Evolutionary conservation across 371 early-diverging fungal genomes (phyloP), one percentile per base, ranked within the genome.

Genomic region (Mucor lusitanicus): DNA sequence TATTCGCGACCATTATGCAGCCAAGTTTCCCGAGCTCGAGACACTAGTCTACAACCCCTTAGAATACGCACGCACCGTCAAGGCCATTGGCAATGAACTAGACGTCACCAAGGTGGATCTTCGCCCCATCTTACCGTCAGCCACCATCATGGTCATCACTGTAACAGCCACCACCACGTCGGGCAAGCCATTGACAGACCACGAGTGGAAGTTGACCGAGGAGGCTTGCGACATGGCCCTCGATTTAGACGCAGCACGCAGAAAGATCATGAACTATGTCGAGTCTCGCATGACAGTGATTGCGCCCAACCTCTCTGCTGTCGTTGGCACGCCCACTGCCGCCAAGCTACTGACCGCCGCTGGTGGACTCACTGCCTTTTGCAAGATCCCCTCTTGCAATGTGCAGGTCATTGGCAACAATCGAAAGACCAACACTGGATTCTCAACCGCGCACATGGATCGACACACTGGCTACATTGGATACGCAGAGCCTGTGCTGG

Each of bases 331-430:
- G 32, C 82, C 92, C 0, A 91, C 92, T 0, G 97, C 99, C 0
- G 98, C 99, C 15, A 92, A 94, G 72, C 72, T 99, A 39, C 86
- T 98, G 67, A 94, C 94, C 21, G 92, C 91, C 3, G 95, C 97
- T 6, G 98, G 98, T 64, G 98, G 99, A 0, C 73, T 99, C 37
- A 84, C 88, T 0, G 91, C 88, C 1, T 84, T 99, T 48, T 87
- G 91, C 68, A 95, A 93, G 71, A 93, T 99, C 58, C 96, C 99
- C 0, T 87, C 96, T 1, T 95, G 97, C 76, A 96, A 97, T 70
- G 79, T 98, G 12, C 86, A 89, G 65, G 75, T 86, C 3, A 67
- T 91, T 17, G 91, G 91, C 28, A 80, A 85, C 59, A 83, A 73
- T 62, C 88, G 74, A 54, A 85, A 82, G 61, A 79, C 86, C n/a